Evolutionary conservation across 352 stramenopile species (phyloP).

Genomic region (Pythium monospermum): DNA sequence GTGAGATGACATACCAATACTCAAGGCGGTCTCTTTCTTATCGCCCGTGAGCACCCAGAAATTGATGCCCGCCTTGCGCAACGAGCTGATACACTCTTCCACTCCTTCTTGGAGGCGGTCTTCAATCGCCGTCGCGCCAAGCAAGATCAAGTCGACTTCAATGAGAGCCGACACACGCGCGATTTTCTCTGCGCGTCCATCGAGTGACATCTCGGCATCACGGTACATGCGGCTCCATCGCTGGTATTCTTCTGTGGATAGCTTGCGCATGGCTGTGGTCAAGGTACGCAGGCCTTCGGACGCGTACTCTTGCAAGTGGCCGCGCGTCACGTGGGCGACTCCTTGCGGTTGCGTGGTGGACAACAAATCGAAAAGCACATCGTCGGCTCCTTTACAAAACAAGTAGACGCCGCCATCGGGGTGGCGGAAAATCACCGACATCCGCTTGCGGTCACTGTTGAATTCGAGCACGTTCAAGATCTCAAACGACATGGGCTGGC

Average conservation of each 20-base stretch:
- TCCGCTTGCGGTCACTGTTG: slow-evolving; percentile 97
- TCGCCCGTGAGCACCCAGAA: slow-evolving; percentile 95
- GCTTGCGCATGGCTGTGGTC: slow-evolving; percentile 60
- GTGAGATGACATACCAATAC: slow-evolving; percentile 86
- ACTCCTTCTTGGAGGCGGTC: slow-evolving; percentile 92
- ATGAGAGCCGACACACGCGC: slow-evolving; percentile 73
- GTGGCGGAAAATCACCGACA: slow-evolving; percentile 95
- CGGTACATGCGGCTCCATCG: slow-evolving; percentile 66
- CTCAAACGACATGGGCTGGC: slow-evolving; percentile 73
- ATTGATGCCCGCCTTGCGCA: slow-evolving; percentile 93
- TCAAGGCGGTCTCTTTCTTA: slow-evolving; percentile 86
- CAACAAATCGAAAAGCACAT: slow-evolving; percentile 72
- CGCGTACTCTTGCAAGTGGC: slow-evolving; percentile 80
- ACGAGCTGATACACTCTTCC: slow-evolving; percentile 88
- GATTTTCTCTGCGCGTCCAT: slow-evolving; percentile 67
- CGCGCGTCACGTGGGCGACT: slow-evolving; percentile 70
- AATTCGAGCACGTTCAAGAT: slow-evolving; percentile 98
- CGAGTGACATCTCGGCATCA: slow-evolving; percentile 73
- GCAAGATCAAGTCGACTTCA: slow-evolving; percentile 80
- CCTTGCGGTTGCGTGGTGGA: slow-evolving; percentile 66
- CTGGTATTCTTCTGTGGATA: slow-evolving; percentile 72
- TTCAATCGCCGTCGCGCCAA: slow-evolving; percentile 91
- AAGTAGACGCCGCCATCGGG: slow-evolving; percentile 64
- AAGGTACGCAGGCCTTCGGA: slow-evolving; percentile 73
- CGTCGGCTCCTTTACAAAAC: slow-evolving; percentile 83